phyloP scores from a whole-genome alignment of 352 stramenopile genomes.

The Phytophthora cactorum region DNA sequence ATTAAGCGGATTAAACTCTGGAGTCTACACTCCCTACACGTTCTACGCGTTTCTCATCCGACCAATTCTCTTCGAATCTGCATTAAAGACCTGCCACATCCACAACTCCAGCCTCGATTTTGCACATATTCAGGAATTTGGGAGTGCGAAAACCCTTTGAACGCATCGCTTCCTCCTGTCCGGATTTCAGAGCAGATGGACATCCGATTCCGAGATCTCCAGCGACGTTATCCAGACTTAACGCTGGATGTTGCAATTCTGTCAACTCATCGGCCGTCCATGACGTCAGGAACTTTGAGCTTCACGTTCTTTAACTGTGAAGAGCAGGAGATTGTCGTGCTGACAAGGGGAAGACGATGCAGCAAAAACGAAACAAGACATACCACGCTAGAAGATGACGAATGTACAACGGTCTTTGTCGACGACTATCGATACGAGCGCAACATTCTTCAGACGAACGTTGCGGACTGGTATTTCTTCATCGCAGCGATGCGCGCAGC shows the following conservation, averaged over 20 bases:
- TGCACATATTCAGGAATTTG: slow-evolving; percentile 30
- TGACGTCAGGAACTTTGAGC: slow-evolving; percentile 8
- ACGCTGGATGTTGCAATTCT: slow-evolving; percentile 32
- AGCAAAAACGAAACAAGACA: not conserved
- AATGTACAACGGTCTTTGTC: slow-evolving; percentile 45
- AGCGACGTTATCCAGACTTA: slow-evolving; percentile 31
- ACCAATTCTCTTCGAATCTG: slow-evolving; percentile 4
- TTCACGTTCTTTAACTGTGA: slow-evolving; percentile 21
- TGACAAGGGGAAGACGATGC: slow-evolving; percentile 38
- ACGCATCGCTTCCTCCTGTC: slow-evolving; percentile 8
- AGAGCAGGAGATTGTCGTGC: slow-evolving; percentile 37
- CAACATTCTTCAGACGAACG: slow-evolving; percentile 39
- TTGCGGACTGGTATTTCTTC: slow-evolving; percentile 40
- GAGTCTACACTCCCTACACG: slow-evolving; percentile 35
- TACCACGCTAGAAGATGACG: not conserved
- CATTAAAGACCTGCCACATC: not conserved
- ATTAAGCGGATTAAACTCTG: slow-evolving; percentile 8
- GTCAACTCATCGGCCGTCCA: slow-evolving; percentile 17
- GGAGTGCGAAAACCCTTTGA: slow-evolving; percentile 21
- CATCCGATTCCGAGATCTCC: slow-evolving; percentile 27
- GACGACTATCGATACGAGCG: slow-evolving; percentile 68
- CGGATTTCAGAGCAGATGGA: slow-evolving; percentile 38
- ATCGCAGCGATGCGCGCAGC: slow-evolving; percentile 35
- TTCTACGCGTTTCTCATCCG: not conserved
- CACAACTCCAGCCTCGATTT: slow-evolving; percentile 19